Base-by-base conservation (phyloP, 176 grass and related monocot genomes). In the Elymus sibiricus region DNA sequence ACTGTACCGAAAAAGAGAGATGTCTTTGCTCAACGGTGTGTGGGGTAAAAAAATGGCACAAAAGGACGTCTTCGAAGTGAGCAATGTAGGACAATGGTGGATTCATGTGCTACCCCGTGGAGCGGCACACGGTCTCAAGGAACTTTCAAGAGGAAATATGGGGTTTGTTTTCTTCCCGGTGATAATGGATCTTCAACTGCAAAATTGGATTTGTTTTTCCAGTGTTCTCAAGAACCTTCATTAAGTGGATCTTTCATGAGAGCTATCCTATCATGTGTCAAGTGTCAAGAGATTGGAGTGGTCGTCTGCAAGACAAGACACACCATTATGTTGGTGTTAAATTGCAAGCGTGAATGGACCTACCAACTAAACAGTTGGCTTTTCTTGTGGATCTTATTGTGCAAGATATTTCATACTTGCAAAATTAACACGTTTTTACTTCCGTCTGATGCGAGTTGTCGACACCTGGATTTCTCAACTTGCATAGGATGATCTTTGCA, bases 381-480 rank as follows among this genome's bases (percentile, higher is more conserved):
- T 64, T 42, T 63, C n/a, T 22, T 4, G 10, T 7, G 39, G 25
- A 81, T 65, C 59, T 44, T 22, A 66, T 47, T 28, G 44, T 2
- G 29, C 19, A 11, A 24, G 79, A 68, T 19, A 42, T 68, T 21
- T 81, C 15, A 3, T n/a, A 59, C 24, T 22, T 35, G 29, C 21
- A 15, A n/a, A 60, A 38, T 38, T 24, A 24, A 14, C 49, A 59
- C 22, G 31, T 5, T 29, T 26, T 9, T 21, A 21, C 6, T 42
- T 42, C 1, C 17, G 19, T 55, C 1, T 5, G 9, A 2, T 6
- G 15, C 0, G 16, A 55, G 7, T 1, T 55, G 0, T 2, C 2
- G 6, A 6, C 17, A 21, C 6, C 51, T 55, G 17, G 2, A 8
- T 8, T 55, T 7, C 7, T 6, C 5, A 17, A 0, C 1, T 21